These are phyloP conservation scores for Diplosphaera chodatii DNA, from an alignment of 139 green algal species.

Conservation along the genomic window DNA sequence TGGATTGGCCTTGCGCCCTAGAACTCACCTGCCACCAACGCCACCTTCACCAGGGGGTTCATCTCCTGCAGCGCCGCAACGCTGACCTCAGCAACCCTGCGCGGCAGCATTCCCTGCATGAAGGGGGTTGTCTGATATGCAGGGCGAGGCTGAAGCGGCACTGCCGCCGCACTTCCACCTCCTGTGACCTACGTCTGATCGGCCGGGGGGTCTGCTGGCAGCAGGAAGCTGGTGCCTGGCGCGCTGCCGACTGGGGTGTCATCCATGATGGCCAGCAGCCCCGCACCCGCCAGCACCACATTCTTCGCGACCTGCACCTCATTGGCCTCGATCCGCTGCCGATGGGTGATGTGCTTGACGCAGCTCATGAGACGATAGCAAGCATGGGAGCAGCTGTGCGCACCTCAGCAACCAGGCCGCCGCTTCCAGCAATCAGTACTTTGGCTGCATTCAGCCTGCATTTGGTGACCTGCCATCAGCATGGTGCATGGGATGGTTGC, in stretches of 20 bases:
- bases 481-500: no score
- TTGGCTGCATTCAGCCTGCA: constrained; percentile 54
- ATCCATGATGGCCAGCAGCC: constrained; percentile 57
- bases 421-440: constrained; percentile 59
- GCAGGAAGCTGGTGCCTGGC: constrained; percentile 63
- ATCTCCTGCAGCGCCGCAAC: constrained; percentile 68
- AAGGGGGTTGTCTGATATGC: neutral
- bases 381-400: no score
- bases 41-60: constrained; percentile 79
- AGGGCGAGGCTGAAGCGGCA: neutral
- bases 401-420: constrained; percentile 65
- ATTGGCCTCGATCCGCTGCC: no score
- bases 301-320: constrained; percentile 81
- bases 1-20: no score
- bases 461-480: no score
- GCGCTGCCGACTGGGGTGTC: constrained; percentile 29
- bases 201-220: constrained; percentile 21
- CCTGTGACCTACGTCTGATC: constrained; percentile 27
- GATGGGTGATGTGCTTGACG: neutral
- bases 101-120: neutral
- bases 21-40: neutral
- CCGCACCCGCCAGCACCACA: constrained; percentile 80
- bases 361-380: neutral
- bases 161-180: no score
- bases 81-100: constrained; percentile 53